Evolutionary conservation across 371 early-diverging fungal species (phyloP).

Genomic region (Mortierella sp.): DNA sequence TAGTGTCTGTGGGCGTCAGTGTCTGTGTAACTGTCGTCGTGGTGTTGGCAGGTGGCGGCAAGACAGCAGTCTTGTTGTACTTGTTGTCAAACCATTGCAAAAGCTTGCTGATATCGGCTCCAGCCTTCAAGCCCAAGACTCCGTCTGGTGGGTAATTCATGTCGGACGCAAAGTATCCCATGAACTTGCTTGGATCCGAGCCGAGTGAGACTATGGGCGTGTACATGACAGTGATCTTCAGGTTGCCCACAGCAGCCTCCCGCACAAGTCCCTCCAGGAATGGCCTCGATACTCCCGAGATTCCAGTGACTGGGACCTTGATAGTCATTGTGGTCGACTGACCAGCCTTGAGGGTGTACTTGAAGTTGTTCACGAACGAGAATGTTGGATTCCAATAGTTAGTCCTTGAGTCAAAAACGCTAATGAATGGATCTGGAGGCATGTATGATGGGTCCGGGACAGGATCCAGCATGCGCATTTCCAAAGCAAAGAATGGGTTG

Average conservation of each 20-base stretch:
- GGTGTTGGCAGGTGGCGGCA: too few species aligned
- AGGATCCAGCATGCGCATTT: background rate
- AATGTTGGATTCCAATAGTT: background rate
- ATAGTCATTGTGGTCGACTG: background rate
- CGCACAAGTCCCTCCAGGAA: background rate
- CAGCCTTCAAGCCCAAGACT: background rate
- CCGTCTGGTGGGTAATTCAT: background rate
- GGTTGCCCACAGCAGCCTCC: background rate
- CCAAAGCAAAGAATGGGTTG: slow-evolving; percentile 6
- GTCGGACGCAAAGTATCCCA: background rate
- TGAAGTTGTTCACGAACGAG: background rate
- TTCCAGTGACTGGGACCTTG: background rate
- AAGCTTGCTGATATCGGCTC: background rate
- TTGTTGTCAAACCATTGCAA: background rate
- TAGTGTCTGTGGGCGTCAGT: too few species aligned
- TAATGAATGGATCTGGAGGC: background rate
- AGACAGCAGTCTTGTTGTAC: too few species aligned
- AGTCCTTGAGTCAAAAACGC: background rate
- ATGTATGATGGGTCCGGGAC: too few species aligned
- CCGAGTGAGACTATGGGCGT: too few species aligned
- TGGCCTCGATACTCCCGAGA: too few species aligned
- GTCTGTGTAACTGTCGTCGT: too few species aligned
- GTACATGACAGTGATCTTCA: too few species aligned
- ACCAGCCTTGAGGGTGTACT: background rate
- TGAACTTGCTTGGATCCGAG: too few species aligned